Conservation (phyloP, 257 asterid genomes). For the Jacaranda copaia region DNA sequence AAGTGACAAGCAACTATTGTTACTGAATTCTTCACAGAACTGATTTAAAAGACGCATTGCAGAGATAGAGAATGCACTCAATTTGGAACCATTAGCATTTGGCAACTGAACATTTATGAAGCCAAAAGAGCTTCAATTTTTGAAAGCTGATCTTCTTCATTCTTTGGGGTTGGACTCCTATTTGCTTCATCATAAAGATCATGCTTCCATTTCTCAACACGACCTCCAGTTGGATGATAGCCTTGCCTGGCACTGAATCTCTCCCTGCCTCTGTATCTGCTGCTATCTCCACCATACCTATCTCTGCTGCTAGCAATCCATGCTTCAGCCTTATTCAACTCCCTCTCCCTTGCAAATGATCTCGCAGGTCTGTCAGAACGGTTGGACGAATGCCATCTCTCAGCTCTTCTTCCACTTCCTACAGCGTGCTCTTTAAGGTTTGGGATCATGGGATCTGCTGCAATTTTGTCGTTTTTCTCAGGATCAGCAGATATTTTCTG, state of each 20-base stretch:
- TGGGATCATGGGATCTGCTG: conserved; percentile 42
- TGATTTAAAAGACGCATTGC: too few relatives aligned
- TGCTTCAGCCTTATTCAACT: conserved; percentile 44
- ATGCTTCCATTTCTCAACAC: conserved; percentile 90
- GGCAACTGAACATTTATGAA: conserved; percentile 42
- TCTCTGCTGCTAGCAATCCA: conserved; percentile 66
- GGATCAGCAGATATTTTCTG: conserved; percentile 62
- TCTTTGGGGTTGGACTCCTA: conserved; percentile 78
- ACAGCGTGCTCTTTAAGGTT: conserved; percentile 44
- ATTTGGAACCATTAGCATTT: too few relatives aligned
- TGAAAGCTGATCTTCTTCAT: conserved; percentile 85
- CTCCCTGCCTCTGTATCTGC: conserved; percentile 58
- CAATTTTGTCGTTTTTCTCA: conserved; percentile 50
- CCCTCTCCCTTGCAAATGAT: conserved; percentile 56
- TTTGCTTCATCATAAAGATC: conserved; percentile 81
- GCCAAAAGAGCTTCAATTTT: conserved; percentile 84
- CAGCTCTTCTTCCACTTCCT: conserved; percentile 53
- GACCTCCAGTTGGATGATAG: conserved; percentile 51
- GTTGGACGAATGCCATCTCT: conserved; percentile 48
- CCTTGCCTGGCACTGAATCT: conserved; percentile 54
- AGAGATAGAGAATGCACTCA: too few relatives aligned
- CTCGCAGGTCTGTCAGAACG: conserved; percentile 53
- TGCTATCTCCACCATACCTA: conserved; percentile 29
- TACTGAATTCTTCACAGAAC: too few relatives aligned
- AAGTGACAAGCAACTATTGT: not conserved